Conservation (phyloP, 2,329 filamentous ascomycete genomes). For the Alternaria sp. region DNA sequence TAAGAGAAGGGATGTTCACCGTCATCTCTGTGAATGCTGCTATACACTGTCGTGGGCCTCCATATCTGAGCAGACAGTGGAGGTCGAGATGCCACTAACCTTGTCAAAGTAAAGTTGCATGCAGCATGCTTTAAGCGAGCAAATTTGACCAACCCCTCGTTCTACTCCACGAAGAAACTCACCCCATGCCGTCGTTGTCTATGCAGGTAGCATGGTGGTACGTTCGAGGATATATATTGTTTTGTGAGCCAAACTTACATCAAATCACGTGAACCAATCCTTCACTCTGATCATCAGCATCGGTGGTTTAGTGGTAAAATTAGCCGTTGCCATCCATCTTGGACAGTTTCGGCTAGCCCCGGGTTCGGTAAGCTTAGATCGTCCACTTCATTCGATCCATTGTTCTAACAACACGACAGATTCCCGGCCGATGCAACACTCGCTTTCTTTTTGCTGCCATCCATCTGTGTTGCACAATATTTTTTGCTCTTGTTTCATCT, state of each 20-base stretch:
- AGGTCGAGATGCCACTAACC: background rate
- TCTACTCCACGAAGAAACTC: background rate
- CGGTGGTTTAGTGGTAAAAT: conserved; percentile 23
- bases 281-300: conserved; percentile 1
- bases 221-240: background rate
- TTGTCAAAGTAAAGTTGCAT: background rate
- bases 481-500: background rate
- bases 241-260: background rate
- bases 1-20: background rate
- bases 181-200: background rate
- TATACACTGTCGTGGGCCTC: background rate
- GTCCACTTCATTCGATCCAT: background rate
- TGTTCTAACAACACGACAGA: background rate
- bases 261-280: background rate
- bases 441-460: background rate
- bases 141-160: background rate
- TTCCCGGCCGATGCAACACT: background rate
- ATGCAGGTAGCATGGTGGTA: background rate
- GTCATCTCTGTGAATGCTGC: background rate
- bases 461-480: background rate
- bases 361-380: conserved; percentile 5
- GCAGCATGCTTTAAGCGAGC: conserved; percentile 2
- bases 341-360: conserved; percentile 15
- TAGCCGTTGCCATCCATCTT: conserved; percentile 16
- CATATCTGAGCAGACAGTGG: background rate